These are phyloP conservation scores for Euclidium syriacum DNA, from an alignment of 345 rosid genomes.

Conservation along the genomic window DNA sequence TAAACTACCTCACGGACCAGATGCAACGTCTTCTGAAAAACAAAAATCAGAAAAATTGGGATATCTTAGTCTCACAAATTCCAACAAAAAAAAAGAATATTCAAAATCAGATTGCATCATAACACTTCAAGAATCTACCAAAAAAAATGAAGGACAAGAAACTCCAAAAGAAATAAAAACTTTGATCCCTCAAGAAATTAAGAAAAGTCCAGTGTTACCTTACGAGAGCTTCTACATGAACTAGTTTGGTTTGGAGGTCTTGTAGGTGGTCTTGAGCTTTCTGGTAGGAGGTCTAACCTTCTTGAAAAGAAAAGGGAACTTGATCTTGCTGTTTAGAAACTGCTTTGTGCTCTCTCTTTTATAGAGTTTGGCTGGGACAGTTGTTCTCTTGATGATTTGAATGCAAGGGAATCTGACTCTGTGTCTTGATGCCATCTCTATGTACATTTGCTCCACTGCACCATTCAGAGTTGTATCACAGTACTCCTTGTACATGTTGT, in stretches of 20 bases:
- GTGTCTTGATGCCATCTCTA: conserved; percentile 60
- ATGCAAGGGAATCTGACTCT: conserved; percentile 62
- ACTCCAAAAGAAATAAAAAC: neutral
- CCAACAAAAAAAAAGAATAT: too few species aligned
- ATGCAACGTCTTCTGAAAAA: too few species aligned
- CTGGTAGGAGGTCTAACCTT: conserved; percentile 51
- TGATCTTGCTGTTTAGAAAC: conserved; percentile 52
- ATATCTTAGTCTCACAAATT: too few species aligned
- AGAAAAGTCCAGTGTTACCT: conserved; percentile 3
- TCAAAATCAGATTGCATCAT: neutral
- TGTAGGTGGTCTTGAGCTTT: conserved; percentile 59
- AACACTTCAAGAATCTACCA: conserved; percentile 6
- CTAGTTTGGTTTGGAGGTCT: conserved; percentile 43
- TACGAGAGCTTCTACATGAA: conserved; percentile 34
- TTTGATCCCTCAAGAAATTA: neutral
- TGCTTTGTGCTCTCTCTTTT: conserved; percentile 58
- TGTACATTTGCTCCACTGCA: conserved; percentile 62
- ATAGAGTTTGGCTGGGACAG: conserved; percentile 41
- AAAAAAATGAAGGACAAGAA: neutral
- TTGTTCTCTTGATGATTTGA: conserved; percentile 57
- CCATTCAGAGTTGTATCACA: conserved; percentile 53
- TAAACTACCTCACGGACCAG: too few species aligned
- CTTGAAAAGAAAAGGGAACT: conserved; percentile 40
- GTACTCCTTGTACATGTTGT: conserved; percentile 50
- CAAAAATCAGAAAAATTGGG: too few species aligned